A percentile compares a stretch with the other conserved stretches of the same genome.
Conservation (phyloP, 768 basidiomycete species). For the Tricholoma hemisulphureum region DNA sequence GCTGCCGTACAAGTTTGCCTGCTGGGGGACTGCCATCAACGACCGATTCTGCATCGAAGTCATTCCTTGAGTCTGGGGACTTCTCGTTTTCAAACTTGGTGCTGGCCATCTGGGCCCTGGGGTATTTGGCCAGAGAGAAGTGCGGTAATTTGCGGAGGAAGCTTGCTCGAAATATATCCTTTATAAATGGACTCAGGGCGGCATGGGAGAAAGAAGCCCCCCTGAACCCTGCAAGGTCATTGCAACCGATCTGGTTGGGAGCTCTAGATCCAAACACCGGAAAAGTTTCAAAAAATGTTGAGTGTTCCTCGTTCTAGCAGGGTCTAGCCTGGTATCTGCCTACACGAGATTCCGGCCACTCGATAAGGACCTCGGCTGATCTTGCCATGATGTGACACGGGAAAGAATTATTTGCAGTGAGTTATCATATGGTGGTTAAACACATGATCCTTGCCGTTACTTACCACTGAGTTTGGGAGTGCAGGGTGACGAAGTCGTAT, state of each 20-base stretch:
- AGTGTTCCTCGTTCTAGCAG: no score
- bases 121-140: background rate
- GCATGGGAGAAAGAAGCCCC: background rate
- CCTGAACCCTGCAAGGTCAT: background rate
- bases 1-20: constrained; percentile 50
- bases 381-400: no score
- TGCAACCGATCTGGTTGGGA: background rate
- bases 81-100: constrained; percentile 14
- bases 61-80: constrained; percentile 4
- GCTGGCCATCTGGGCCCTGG: background rate
- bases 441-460: no score
- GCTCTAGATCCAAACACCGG: background rate
- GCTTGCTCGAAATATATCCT: background rate
- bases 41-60: constrained; percentile 22
- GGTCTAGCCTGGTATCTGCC: no score
- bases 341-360: no score
- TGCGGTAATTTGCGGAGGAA: background rate
- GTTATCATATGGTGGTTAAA: no score
- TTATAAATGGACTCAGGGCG: background rate
- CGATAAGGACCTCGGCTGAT: no score
- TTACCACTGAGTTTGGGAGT: no score
- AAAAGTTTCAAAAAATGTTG: no score
- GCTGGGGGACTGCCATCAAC: constrained; percentile 14
- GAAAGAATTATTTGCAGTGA: no score
- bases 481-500: no score